Conservation (phyloP, 805 yeast species). For the Candida chilensis region DNA sequence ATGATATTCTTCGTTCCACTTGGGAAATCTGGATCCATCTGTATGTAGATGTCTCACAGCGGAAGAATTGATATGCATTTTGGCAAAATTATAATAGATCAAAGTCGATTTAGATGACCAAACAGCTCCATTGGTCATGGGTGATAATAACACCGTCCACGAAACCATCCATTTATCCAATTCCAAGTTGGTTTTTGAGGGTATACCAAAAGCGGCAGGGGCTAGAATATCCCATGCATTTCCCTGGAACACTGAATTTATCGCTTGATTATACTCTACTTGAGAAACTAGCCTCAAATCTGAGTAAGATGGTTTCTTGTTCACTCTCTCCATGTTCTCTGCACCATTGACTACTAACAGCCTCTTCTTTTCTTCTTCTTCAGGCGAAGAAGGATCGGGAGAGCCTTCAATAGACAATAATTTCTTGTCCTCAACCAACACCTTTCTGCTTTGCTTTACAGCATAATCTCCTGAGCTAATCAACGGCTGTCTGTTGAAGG, state of each 20-base stretch:
- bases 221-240: slow-evolving; percentile 52
- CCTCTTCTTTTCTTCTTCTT: too few species aligned
- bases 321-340: slow-evolving; percentile 8
- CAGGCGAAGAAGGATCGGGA: too few species aligned
- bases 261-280: slow-evolving; percentile 59
- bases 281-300: slow-evolving; percentile 59
- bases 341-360: too few species aligned
- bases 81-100: slow-evolving; percentile 66
- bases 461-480: slow-evolving; percentile 38
- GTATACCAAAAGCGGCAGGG: slow-evolving; percentile 58
- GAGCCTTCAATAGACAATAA: neutral
- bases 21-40: slow-evolving; percentile 17
- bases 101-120: slow-evolving; percentile 69
- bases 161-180: slow-evolving; percentile 75
- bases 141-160: slow-evolving; percentile 64
- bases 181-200: slow-evolving; percentile 57
- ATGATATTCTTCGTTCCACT: slow-evolving; percentile 11
- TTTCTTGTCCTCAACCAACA: slow-evolving; percentile 14
- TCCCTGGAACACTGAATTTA: slow-evolving; percentile 45
- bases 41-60: slow-evolving; percentile 35
- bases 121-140: slow-evolving; percentile 34
- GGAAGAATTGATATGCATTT: slow-evolving; percentile 57
- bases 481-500: slow-evolving; percentile 48
- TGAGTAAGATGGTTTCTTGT: slow-evolving; percentile 13
- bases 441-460: slow-evolving; percentile 27